Conservation (phyloP, 164 flowering plant species). For the Piper longum region DNA sequence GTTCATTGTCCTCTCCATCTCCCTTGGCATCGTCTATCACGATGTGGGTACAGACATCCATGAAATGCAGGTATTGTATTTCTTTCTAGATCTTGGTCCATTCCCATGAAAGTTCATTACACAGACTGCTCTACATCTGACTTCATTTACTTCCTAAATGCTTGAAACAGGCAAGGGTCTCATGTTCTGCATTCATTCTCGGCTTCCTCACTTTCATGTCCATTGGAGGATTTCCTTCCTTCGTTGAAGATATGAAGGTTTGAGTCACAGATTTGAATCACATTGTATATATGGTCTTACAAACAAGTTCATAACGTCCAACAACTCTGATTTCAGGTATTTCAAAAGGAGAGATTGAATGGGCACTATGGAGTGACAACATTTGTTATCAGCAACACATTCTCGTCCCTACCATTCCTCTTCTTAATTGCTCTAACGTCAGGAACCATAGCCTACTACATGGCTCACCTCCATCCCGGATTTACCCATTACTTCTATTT, state of each 20-base stretch:
- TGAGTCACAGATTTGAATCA: not conserved
- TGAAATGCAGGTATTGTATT: slow-evolving; percentile 51
- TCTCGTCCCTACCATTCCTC: slow-evolving; percentile 81
- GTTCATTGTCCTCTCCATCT: slow-evolving; percentile 63
- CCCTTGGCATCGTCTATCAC: slow-evolving; percentile 77
- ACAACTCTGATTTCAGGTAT: slow-evolving; percentile 41
- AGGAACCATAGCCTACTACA: slow-evolving; percentile 83
- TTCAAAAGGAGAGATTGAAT: slow-evolving; percentile 82
- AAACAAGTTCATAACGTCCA: not conserved
- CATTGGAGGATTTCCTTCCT: slow-evolving; percentile 94
- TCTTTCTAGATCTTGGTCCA: not conserved
- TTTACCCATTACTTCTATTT: slow-evolving; percentile 73
- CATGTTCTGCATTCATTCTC: slow-evolving; percentile 81
- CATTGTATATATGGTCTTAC: not conserved
- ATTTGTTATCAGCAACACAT: slow-evolving; percentile 81
- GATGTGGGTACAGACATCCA: slow-evolving; percentile 63
- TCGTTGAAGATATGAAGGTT: slow-evolving; percentile 97
- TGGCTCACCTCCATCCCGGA: slow-evolving; percentile 85
- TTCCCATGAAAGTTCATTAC: not conserved
- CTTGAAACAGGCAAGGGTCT: slow-evolving; percentile 68
- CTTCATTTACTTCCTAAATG: not conserved
- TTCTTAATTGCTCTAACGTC: slow-evolving; percentile 65
- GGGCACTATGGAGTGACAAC: slow-evolving; percentile 84
- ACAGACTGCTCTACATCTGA: too few relatives aligned
- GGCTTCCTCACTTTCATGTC: slow-evolving; percentile 98